phyloP scores from a whole-genome alignment of 169 alveolate species.

The Cyclospora cayetanensis region DNA sequence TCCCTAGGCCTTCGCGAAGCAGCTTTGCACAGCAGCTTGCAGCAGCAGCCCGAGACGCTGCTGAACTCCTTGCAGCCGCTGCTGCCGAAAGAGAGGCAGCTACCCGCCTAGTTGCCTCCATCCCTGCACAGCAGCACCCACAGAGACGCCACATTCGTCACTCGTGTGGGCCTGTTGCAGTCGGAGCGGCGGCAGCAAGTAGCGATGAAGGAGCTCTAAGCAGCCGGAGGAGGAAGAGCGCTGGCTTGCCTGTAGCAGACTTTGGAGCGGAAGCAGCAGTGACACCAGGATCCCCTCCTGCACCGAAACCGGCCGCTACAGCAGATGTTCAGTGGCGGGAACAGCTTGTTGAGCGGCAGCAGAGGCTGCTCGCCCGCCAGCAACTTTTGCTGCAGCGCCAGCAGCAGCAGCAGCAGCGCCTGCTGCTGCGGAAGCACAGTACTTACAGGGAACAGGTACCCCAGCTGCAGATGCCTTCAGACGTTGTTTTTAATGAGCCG shows the following conservation, averaged over 20 bases:
- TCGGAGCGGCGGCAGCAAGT: slow-evolving; percentile 36
- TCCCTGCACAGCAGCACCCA: background rate
- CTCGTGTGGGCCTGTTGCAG: slow-evolving; percentile 27
- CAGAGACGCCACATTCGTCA: background rate
- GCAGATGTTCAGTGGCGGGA: background rate
- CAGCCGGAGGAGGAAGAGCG: slow-evolving; percentile 20
- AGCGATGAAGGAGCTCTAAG: background rate
- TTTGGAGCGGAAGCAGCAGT: slow-evolving; percentile 4
- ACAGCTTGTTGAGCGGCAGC: background rate
- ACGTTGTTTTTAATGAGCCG: too few species aligned
- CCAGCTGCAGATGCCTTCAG: background rate
- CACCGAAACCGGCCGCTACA: background rate
- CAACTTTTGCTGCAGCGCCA: background rate
- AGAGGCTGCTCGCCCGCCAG: background rate
- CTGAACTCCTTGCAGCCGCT: slow-evolving; percentile 11
- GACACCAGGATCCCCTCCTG: background rate
- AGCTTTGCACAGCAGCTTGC: slow-evolving; percentile 19
- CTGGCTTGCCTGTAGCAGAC: background rate
- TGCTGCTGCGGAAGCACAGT: background rate
- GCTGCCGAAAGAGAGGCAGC: background rate
- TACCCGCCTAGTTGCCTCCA: background rate
- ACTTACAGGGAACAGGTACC: background rate
- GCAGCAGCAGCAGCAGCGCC: slow-evolving; percentile 4
- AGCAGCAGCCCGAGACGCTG: slow-evolving; percentile 39
- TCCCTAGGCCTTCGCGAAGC: background rate